These are phyloP conservation scores for Fusarium clavum DNA, from an alignment of 2,329 filamentous ascomycete genomes.

Conservation along the genomic window DNA sequence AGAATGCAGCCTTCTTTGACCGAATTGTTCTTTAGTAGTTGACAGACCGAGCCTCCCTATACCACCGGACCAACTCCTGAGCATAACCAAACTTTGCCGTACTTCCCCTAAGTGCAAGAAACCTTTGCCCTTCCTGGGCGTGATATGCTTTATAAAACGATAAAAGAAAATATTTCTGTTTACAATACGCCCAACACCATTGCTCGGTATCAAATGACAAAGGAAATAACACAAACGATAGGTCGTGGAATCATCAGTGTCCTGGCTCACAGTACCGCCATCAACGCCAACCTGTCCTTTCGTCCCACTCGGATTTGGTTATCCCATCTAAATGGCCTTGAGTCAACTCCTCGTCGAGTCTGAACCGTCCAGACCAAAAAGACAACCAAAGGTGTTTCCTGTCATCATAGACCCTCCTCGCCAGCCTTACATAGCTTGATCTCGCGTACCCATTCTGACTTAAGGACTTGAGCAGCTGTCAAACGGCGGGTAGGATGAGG, in stretches of 20 bases:
- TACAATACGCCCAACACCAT: slow-evolving; percentile 50
- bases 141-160: slow-evolving; percentile 31
- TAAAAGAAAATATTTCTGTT: slow-evolving; percentile 37
- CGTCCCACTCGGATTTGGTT: slow-evolving; percentile 19
- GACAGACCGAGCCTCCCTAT: slow-evolving; percentile 30
- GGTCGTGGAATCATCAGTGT: slow-evolving; percentile 44
- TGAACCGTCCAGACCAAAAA: background rate
- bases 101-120: slow-evolving; percentile 21
- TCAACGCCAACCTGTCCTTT: slow-evolving; percentile 31
- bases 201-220: slow-evolving; percentile 49
- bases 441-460: slow-evolving; percentile 98
- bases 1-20: slow-evolving; percentile 35
- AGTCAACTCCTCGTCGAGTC: slow-evolving; percentile 14
- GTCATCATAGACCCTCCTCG: slow-evolving; percentile 84
- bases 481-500: slow-evolving; percentile 93
- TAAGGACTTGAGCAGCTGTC: slow-evolving; percentile 94
- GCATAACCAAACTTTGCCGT: slow-evolving; percentile 23
- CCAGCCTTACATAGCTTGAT: slow-evolving; percentile 97
- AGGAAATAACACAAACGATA: slow-evolving; percentile 42
- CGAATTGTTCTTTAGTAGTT: slow-evolving; percentile 6
- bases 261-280: slow-evolving; percentile 24
- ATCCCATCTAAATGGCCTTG: slow-evolving; percentile 15
- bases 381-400: background rate
- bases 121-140: slow-evolving; percentile 15
- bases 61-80: slow-evolving; percentile 17